Base-by-base conservation (phyloP, 345 rosid genomes). In the Heritiera fomes region DNA sequence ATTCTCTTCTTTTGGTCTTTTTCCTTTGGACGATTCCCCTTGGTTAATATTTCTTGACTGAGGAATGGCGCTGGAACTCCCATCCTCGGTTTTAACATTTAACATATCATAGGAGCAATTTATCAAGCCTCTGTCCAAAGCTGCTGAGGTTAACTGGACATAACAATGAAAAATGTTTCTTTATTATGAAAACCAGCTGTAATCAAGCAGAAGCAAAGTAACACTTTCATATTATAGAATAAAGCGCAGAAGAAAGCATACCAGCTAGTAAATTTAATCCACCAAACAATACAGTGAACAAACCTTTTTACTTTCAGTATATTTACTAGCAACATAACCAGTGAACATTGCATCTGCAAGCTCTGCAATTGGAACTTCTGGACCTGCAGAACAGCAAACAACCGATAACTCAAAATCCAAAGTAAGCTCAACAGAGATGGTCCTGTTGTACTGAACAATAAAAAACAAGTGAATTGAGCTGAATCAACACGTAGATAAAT, bases 271-370 rank as follows among this genome's bases (percentile, higher is more conserved):
- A 75, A 65, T 74, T 68, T 9, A 71, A 63, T 23, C 28, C 17
- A 58, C 71, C 23, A 23, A 80, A 58, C 1, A 30, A 13, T 46
- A 70, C 70, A 75, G 55, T 11, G 45, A 75, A 75, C 78, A 17
- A 73, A 87, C 92, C 90, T 89, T 80, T 8, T 58, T 55, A 71
- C 58, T 79, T 23, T 43, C 45, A 11, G 43, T 10, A 32, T 52
- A 72, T 49, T 28, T 65, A 74, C 75, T 82, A 76, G 85, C 85
- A 84, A 77, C 65, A 83, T 87, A 83, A 77, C 87, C 90, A 9
- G 89, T 85, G 80, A 92, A 86, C 78, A 95, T 93, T 12, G 86
- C 67, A 50, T 91, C 91, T 47, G 97, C 97, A 75, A 93, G 93
- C 83, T 90, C 97, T 28, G 85, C 65, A 69, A 92, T 78, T 30